Base-by-base conservation (phyloP, 768 basidiomycete species). In the Ephemerocybe angulata region DNA sequence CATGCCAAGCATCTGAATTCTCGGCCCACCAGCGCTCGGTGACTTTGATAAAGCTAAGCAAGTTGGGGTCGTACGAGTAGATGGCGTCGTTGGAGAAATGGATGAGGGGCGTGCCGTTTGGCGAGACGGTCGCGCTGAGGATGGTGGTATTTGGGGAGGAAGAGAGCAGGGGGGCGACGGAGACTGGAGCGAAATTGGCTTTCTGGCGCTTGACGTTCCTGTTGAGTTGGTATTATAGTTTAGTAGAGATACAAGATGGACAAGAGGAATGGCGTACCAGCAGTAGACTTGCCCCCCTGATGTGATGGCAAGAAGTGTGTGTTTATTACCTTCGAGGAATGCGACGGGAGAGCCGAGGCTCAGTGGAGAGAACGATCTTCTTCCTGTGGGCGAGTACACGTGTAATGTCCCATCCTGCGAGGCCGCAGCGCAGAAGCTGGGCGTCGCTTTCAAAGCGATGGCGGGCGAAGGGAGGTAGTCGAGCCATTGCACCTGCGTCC, bases 11-110 rank as follows among this genome's bases (percentile, higher is more conserved):
- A 57, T 90, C 87, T 0, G 89, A 92, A 37, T 89, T 87, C 60
- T 87, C 82, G 0, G 86, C 74, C 86, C 89, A 95, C 91, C 93
- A 96, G 1, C 80, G 72, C 48, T 91, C 88, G 40, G 83, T 84
- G 37, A 98, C 70, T 60, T 86, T 86, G 49, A 84, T 76, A 86
- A 92, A 98, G 4, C 83, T 65, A 27, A 70, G 68, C 1, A 95
- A 77, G 7, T 76, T 69, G 2, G 80, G 51, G 60, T 96, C 92
- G 67, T 90, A 98, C 0, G 91, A 84, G 65, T 89, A 88, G 3
- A 87, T 81, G 19, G 84, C 70, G n/a, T 92, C 90, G 25, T 83
- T 84, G 0, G 91, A 88, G 43, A 89, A 83, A 37, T 84, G 77
- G 50, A 98, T 71, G 54, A 96, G 71, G 0, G 93, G 91, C 0